A percentile compares a stretch with the other conserved stretches of the same genome.
Evolutionary conservation across 1,284 basidiomycete species (phyloP).

Genomic region (Phellinidium pouzarii): DNA sequence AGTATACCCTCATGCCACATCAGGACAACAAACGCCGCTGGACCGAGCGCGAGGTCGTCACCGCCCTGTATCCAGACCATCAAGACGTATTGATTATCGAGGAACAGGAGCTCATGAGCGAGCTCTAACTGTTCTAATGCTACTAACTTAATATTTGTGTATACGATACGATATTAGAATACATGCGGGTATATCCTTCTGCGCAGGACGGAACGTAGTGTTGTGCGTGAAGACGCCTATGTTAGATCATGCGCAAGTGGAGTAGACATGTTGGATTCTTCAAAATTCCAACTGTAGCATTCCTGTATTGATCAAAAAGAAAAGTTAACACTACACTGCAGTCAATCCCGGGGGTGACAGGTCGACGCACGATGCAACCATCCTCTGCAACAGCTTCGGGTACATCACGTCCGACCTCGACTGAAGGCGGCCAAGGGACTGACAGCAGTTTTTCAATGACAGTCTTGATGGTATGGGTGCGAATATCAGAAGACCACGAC

Average conservation of each 20-base stretch:
- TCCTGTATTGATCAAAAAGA: slow-evolving; percentile 38
- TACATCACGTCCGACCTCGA: slow-evolving; percentile 52
- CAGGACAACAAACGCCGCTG: slow-evolving; percentile 38
- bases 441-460: slow-evolving; percentile 74
- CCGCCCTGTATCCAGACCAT: slow-evolving; percentile 63
- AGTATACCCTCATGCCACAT: slow-evolving; percentile 66
- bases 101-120: slow-evolving; percentile 43
- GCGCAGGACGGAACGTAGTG: too few relatives aligned
- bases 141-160: background rate
- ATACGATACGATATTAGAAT: background rate
- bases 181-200: background rate
- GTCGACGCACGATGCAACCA: slow-evolving; percentile 55
- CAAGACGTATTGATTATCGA: slow-evolving; percentile 48
- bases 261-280: slow-evolving; percentile 37
- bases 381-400: slow-evolving; percentile 43
- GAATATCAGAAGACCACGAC: slow-evolving; percentile 78
- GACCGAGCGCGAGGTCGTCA: slow-evolving; percentile 73
- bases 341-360: slow-evolving; percentile 2
- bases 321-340: background rate
- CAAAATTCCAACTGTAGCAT: slow-evolving; percentile 70
- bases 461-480: slow-evolving; percentile 78
- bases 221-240: background rate
- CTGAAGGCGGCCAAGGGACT: slow-evolving; percentile 67
- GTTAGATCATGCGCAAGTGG: background rate
- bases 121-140: slow-evolving; percentile 26